Conservation (phyloP, 2,329 filamentous ascomycete genomes). For the Biscogniauxia mediterranea region DNA sequence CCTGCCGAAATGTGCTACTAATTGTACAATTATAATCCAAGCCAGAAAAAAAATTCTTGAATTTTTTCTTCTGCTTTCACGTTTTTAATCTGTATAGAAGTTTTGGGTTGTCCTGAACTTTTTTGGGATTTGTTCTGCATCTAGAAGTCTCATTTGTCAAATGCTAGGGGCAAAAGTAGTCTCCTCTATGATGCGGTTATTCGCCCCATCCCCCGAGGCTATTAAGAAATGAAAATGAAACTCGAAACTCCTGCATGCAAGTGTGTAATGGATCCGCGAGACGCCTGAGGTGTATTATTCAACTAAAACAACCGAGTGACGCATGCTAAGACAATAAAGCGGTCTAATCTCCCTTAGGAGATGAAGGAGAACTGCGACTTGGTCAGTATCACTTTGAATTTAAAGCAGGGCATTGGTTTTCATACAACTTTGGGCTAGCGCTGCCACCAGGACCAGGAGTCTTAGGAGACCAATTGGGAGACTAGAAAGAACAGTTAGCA, state of each 20-base stretch:
- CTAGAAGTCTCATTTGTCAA: not conserved
- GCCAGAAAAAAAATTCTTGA: not conserved
- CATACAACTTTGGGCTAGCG: slow-evolving; percentile 42
- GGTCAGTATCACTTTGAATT: slow-evolving; percentile 14
- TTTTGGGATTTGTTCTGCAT: not conserved
- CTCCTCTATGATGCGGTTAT: slow-evolving; percentile 18
- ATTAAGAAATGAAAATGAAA: slow-evolving; percentile 6
- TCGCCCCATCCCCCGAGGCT: slow-evolving; percentile 3
- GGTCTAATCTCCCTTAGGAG: slow-evolving; percentile 31
- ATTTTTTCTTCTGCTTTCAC: not conserved
- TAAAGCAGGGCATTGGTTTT: slow-evolving; percentile 8
- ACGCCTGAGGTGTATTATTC: slow-evolving; percentile 32
- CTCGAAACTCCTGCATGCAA: slow-evolving; percentile 22
- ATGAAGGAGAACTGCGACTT: slow-evolving; percentile 31
- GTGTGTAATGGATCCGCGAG: slow-evolving; percentile 10
- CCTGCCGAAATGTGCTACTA: not conserved
- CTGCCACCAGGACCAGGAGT: slow-evolving; percentile 41
- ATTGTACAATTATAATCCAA: slow-evolving; percentile 1
- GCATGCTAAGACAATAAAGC: slow-evolving; percentile 1
- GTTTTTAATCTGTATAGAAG: not conserved
- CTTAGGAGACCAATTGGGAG: slow-evolving; percentile 46
- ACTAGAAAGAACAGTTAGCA: slow-evolving; percentile 38
- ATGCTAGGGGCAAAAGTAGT: not conserved
- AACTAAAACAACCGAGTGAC: slow-evolving; percentile 14
- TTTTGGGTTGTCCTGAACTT: not conserved